Conservation (phyloP, 306 rosid genomes). For the Senna siamea region DNA sequence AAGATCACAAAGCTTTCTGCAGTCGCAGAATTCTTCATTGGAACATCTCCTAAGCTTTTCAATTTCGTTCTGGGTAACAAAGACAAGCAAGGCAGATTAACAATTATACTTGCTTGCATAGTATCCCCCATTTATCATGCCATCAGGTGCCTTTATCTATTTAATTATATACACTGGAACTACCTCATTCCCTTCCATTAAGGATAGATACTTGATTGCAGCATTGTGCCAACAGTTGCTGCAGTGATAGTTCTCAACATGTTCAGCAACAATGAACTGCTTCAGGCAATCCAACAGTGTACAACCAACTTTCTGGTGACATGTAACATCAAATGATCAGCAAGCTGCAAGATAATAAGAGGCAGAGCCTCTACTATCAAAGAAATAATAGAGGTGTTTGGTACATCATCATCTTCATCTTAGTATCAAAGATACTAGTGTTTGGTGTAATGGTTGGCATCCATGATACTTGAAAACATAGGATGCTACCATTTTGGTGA, state of each 20-base stretch:
- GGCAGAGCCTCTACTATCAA: conserved; percentile 6
- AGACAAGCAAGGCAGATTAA: conserved; percentile 34
- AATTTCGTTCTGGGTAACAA: conserved; percentile 62
- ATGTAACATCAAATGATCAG: conserved; percentile 26
- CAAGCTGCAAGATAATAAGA: neutral
- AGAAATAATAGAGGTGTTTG: conserved; percentile 32
- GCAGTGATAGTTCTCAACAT: conserved; percentile 82
- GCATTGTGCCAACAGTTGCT: conserved; percentile 86
- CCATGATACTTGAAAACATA: neutral
- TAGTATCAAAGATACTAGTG: neutral
- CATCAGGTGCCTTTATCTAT: conserved; percentile 26
- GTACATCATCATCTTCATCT: neutral
- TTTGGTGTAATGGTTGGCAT: neutral
- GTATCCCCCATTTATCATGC: conserved; percentile 21
- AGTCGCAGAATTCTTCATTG: conserved; percentile 67
- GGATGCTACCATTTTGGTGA: conserved; percentile 8
- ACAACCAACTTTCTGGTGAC: conserved; percentile 60
- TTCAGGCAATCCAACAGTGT: conserved; percentile 78
- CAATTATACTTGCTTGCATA: neutral
- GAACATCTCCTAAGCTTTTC: conserved; percentile 69
- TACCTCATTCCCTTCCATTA: conserved; percentile 72
- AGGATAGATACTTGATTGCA: conserved; percentile 70
- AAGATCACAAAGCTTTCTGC: conserved; percentile 50
- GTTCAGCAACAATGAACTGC: conserved; percentile 79
- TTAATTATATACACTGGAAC: conserved; percentile 19